A percentile compares a stretch with the other conserved stretches of the same genome.
phyloP scores from a whole-genome alignment of 129 eudicot genomes.

The Ambrosia artemisiifolia region DNA sequence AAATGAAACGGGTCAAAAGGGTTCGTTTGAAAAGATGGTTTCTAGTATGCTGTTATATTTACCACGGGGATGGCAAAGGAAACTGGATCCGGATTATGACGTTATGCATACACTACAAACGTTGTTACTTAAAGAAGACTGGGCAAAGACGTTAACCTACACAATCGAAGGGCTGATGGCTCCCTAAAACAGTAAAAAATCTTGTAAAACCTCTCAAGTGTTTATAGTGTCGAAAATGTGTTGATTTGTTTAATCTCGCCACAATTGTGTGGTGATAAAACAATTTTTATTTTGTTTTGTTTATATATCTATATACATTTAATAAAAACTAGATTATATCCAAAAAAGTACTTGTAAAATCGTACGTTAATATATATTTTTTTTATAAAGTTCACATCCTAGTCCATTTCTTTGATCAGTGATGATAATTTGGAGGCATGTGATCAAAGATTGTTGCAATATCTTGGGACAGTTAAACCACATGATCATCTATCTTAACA shows the following conservation, averaged over 20 bases:
- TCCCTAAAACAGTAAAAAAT: constrained; percentile 22
- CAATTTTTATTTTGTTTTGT: background rate
- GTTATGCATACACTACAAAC: constrained; percentile 83
- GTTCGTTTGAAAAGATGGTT: background rate
- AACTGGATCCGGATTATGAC: constrained; percentile 91
- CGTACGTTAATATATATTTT: too few relatives aligned
- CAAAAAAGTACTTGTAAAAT: too few relatives aligned
- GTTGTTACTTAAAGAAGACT: constrained; percentile 67
- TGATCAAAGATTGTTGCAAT: too few relatives aligned
- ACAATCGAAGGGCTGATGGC: constrained; percentile 52
- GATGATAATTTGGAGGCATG: too few relatives aligned
- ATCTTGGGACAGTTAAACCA: too few relatives aligned
- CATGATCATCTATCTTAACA: too few relatives aligned
- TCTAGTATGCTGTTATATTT: background rate
- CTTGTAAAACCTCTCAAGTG: constrained; percentile 11
- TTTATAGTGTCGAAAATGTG: background rate
- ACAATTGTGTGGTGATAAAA: background rate
- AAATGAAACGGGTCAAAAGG: background rate
- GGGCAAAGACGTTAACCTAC: constrained; percentile 85
- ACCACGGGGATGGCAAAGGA: constrained; percentile 92
- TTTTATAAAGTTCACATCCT: too few relatives aligned
- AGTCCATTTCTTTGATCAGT: too few relatives aligned
- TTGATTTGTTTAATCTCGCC: constrained; percentile 12
- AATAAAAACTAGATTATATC: too few relatives aligned
- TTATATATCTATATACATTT: too few relatives aligned